These are phyloP conservation scores for Flueggea neowawraea DNA, from an alignment of 441 rosid genomes.

Conservation along the genomic window DNA sequence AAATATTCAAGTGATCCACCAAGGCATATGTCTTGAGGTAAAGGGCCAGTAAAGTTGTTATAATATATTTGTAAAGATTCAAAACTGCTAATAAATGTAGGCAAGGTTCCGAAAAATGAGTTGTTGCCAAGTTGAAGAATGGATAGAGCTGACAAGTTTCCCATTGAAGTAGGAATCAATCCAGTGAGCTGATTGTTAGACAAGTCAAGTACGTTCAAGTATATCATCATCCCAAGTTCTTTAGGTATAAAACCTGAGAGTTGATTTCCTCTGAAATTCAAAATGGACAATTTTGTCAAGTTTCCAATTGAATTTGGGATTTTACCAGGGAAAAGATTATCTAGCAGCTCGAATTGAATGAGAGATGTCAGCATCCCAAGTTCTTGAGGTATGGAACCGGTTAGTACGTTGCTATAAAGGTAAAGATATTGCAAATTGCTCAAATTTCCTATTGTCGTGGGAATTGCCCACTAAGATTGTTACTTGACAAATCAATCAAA, in stretches of 20 bases:
- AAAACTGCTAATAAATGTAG: not conserved
- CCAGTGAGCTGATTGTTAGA: too few species aligned
- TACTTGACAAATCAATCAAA: not conserved
- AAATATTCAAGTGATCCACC: too few species aligned
- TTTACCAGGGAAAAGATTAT: conserved; percentile 5
- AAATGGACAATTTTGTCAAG: too few species aligned
- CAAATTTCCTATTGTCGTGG: too few species aligned
- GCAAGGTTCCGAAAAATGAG: not conserved
- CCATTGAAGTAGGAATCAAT: not conserved
- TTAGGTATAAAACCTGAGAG: too few species aligned
- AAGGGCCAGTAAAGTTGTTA: not conserved
- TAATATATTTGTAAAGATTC: not conserved
- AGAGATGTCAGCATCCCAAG: not conserved
- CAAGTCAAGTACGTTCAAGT: not conserved
- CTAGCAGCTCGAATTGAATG: not conserved
- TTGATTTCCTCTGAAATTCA: too few species aligned
- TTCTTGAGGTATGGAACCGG: not conserved
- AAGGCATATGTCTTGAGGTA: conserved; percentile 16
- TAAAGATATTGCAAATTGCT: too few species aligned
- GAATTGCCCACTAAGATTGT: conserved; percentile 19
- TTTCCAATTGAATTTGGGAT: too few species aligned
- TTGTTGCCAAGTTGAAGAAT: not conserved
- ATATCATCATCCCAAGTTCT: conserved; percentile 9
- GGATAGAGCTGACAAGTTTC: not conserved
- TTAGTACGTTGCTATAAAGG: not conserved